Evolutionary conservation across 2,329 filamentous ascomycete genomes (phyloP), one percentile per base, ranked within the genome.

Genomic region (Cordyceps cicadae): DNA sequence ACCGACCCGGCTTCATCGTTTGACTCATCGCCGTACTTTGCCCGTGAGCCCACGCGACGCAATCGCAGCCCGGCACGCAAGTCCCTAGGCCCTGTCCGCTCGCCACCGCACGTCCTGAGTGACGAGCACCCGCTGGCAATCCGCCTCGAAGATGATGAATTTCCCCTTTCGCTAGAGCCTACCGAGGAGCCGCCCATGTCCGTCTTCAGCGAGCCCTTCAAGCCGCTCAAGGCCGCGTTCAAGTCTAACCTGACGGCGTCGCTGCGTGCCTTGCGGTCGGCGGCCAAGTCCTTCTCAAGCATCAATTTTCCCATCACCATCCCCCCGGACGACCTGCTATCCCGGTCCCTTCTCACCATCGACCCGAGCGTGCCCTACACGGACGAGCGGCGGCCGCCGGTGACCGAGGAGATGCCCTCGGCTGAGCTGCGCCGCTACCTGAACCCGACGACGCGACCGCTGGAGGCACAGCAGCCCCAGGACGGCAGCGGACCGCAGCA

Each of bases 231-330:
- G 62, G 79, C 79, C 41, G 85, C 80, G 7, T 88, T 88, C 75
- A 87, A 87, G 70, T 88, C 85, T 3, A 88, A 88, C 67, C 70
- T 88, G 43, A 88, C 86, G 6, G 85, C 86, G 7, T 88, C 86
- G 11, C 74, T 88, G 52, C 80, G 84, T 21, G 85, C 85, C 39
- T 70, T 88, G 61, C 81, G 83, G 62, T 86, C 82, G 41, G 86
- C 86, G 1, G 86, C 86, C 54, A 82, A 80, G 62, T 85, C 85
- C 8, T 80, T 88, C 60, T 87, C 85, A 3, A 78, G 71, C 64
- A 79, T 88, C 64, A 86, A 85, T 64, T 79, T 86, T 53, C 78
- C 86, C 1, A 84, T 84, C 29, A 43, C 39, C 39, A 82, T 87
- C 46, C 84, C 85, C 11, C 81, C 85, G 2, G 85, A 88, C 67